These are phyloP conservation scores for Cymodocea nodosa DNA, from an alignment of 116 monocot species.

Conservation along the genomic window DNA sequence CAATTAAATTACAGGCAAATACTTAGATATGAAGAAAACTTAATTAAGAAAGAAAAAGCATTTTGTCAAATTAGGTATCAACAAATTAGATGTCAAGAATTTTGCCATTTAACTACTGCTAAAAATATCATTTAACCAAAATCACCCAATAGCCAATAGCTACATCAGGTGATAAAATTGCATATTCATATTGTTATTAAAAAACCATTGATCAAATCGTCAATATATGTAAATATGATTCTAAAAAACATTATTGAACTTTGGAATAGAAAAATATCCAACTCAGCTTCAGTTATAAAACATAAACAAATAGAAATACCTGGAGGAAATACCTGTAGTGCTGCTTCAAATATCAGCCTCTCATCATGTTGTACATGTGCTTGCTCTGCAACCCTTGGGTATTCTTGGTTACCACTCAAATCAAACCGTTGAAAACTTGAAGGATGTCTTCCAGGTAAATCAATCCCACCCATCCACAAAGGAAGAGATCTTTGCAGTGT, in stretches of 20 bases:
- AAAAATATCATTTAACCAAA: background rate
- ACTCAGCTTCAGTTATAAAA: background rate
- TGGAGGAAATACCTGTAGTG: conserved; percentile 11
- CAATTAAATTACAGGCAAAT: no score
- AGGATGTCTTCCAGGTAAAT: conserved; percentile 2
- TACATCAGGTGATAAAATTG: background rate
- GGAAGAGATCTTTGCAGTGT: conserved; percentile 1
- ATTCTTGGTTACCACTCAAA: conserved; percentile 5
- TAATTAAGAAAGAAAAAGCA: no score
- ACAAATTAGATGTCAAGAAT: no score
- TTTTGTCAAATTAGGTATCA: no score
- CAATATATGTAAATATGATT: background rate
- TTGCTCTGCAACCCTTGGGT: conserved; percentile 6
- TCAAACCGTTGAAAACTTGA: conserved; percentile 9
- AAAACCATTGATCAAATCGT: background rate
- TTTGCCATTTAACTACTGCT: no score
- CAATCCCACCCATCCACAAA: conserved; percentile 3
- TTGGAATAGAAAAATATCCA: background rate
- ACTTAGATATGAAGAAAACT: no score
- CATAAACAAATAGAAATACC: conserved; percentile 4
- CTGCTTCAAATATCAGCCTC: conserved; percentile 8
- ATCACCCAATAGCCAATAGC: background rate
- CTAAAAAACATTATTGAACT: no score
- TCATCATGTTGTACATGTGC: conserved; percentile 3
- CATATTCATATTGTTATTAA: background rate